Evolutionary conservation across 176 grass and related monocot species (phyloP).

Genomic region (Carex parvula): DNA sequence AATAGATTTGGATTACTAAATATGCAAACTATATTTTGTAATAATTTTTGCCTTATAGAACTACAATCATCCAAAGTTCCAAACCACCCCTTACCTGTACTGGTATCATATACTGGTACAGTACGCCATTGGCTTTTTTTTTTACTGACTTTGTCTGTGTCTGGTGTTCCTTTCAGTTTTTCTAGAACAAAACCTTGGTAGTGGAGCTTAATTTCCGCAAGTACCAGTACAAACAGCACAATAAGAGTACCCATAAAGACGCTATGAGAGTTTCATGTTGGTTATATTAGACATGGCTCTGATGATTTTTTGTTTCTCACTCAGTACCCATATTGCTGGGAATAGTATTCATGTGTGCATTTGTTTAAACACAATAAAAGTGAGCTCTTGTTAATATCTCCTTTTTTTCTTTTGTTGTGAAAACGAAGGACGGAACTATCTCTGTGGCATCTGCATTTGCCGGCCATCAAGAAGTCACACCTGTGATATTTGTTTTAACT

Average conservation of each 20-base stretch:
- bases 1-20: neutral
- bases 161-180: neutral
- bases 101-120: neutral
- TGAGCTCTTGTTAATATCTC: neutral
- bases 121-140: neutral
- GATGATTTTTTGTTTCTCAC: neutral
- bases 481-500: neutral
- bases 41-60: neutral
- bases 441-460: constrained; percentile 81
- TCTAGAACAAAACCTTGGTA: neutral
- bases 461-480: constrained; percentile 57
- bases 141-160: neutral
- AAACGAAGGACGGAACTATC: constrained; percentile 72
- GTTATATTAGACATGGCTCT: neutral
- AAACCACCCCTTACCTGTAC: neutral
- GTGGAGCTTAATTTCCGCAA: neutral
- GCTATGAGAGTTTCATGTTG: neutral
- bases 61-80: neutral
- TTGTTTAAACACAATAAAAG: neutral
- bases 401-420: constrained; percentile 39
- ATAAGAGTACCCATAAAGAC: neutral
- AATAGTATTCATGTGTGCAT: neutral
- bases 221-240: neutral
- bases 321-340: neutral
- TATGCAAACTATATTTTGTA: neutral